Evolutionary conservation across 495 filamentous ascomycete species (phyloP).

Genomic region (Echria macrotheca): DNA sequence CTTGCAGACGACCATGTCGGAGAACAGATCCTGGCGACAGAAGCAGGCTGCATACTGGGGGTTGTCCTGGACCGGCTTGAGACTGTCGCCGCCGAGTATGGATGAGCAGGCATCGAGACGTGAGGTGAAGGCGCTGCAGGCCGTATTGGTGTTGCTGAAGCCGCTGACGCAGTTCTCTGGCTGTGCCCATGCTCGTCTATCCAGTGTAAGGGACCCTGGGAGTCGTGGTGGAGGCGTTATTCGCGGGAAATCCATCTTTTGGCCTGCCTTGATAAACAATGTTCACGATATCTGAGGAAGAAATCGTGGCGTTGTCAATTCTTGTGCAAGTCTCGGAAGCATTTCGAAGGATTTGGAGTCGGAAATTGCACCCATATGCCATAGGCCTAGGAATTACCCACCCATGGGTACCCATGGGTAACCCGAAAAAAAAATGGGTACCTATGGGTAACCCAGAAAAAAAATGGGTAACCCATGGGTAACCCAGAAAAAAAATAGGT

Average conservation of each 20-base stretch:
- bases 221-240: background rate
- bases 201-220: background rate
- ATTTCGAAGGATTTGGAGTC: no score
- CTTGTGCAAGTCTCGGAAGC: no score
- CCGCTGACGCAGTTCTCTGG: slow-evolving; percentile 5
- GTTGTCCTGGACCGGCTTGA: background rate
- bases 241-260: background rate
- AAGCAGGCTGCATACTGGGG: background rate
- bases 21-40: background rate
- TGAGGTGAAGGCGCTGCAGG: slow-evolving; percentile 3
- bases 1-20: slow-evolving; percentile 5
- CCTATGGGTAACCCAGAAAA: no score
- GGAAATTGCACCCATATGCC: no score
- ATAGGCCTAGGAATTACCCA: no score
- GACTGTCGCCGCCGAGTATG: background rate
- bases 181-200: slow-evolving; percentile 1
- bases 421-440: no score
- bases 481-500: no score
- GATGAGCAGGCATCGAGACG: background rate
- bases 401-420: no score
- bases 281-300: background rate
- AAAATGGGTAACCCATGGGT: no score
- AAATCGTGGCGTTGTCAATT: no score
- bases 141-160: slow-evolving; percentile 2
- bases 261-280: background rate